These are phyloP conservation scores for Phyllosticta capitalensis DNA, from an alignment of 2,329 filamentous ascomycete species.

Conservation along the genomic window DNA sequence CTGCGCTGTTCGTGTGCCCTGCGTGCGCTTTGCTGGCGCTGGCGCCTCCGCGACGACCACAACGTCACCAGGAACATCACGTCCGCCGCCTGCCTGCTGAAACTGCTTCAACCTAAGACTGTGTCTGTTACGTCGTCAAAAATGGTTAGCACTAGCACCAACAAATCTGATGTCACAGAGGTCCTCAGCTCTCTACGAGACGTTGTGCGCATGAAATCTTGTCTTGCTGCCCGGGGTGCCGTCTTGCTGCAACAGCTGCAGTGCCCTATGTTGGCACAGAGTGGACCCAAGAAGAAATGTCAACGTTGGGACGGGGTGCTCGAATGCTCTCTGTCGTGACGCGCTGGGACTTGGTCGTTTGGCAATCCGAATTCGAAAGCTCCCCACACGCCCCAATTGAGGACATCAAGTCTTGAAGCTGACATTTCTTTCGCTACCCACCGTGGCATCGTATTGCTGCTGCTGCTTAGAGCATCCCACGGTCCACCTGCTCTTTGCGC, in stretches of 20 bases:
- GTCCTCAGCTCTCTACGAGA: not conserved
- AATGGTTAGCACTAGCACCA: not conserved
- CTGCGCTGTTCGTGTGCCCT: not conserved
- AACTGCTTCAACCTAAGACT: not conserved
- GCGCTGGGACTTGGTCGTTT: no score
- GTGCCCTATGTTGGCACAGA: not conserved
- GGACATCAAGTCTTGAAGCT: not conserved
- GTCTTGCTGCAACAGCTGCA: slow-evolving; percentile 8
- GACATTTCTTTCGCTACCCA: not conserved
- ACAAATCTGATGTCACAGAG: not conserved
- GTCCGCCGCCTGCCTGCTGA: not conserved
- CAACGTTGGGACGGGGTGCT: no score
- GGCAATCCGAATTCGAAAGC: not conserved
- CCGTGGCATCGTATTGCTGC: not conserved
- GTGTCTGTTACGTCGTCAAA: not conserved
- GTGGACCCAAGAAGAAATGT: no score
- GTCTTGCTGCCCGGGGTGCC: not conserved
- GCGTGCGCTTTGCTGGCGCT: not conserved
- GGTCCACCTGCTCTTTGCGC: slow-evolving; percentile 75
- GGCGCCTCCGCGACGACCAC: not conserved
- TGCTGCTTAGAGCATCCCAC: slow-evolving; percentile 69
- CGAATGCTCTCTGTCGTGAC: no score
- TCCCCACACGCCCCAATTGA: not conserved
- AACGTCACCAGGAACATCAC: not conserved
- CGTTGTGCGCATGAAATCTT: slow-evolving; percentile 7